Evolutionary conservation across 257 asterid genomes (phyloP).

Genomic region (Nicotiana otophora): DNA sequence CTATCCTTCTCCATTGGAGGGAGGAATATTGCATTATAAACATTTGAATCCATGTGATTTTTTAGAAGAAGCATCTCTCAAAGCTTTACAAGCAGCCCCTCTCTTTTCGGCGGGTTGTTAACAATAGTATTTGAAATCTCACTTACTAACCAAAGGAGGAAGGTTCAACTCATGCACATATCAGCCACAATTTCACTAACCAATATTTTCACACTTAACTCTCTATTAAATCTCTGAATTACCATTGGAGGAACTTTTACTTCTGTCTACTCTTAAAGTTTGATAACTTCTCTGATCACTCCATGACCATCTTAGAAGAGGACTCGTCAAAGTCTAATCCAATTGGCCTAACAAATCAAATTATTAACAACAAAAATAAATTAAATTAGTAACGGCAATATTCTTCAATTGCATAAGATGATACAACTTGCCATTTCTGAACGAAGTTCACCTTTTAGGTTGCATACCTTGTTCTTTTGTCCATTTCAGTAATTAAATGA

Average conservation of each 20-base stretch:
- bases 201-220: background rate
- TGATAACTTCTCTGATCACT: background rate
- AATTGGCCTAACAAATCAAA: background rate
- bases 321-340: background rate
- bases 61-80: background rate
- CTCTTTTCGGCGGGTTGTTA: background rate
- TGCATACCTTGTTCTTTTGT: background rate
- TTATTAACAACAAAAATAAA: background rate
- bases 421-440: background rate
- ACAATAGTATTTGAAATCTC: background rate
- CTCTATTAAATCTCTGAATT: background rate
- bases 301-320: slow-evolving; percentile 4
- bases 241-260: background rate
- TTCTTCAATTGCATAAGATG: background rate
- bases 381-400: background rate
- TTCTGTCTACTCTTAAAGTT: background rate
- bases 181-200: background rate
- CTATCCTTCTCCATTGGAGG: background rate
- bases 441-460: background rate
- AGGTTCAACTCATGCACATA: background rate
- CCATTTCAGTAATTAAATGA: background rate
- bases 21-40: background rate
- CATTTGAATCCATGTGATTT: background rate
- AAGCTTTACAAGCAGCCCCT: background rate
- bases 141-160: background rate